A percentile compares a stretch with the other conserved stretches of the same genome.
phyloP scores from a whole-genome alignment of 495 filamentous ascomycete genomes.

The Aspergillus funiculosus region DNA sequence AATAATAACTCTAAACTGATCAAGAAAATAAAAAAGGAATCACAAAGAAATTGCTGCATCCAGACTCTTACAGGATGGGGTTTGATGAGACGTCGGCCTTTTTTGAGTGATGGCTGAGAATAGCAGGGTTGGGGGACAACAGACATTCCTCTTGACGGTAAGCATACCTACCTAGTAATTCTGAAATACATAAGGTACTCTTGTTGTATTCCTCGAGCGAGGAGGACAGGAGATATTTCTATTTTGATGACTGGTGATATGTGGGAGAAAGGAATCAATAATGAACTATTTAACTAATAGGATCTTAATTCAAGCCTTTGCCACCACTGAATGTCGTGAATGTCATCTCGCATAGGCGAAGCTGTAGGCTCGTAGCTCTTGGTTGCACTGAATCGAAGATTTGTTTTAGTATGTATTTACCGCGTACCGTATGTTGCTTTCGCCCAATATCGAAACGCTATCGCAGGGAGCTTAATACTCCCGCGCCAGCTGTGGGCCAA shows the following conservation, averaged over 20 bases:
- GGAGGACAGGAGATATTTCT: no score
- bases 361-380: background rate
- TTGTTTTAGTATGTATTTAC: slow-evolving; percentile 3
- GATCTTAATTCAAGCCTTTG: no score
- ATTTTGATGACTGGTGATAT: background rate
- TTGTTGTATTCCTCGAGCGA: no score
- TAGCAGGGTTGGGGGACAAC: background rate
- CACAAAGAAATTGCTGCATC: no score
- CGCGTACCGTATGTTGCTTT: slow-evolving; percentile 13
- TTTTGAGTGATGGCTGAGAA: no score
- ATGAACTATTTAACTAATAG: background rate
- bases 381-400: background rate
- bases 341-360: background rate
- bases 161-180: background rate
- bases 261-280: background rate
- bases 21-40: slow-evolving; percentile 10
- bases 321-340: slow-evolving; percentile 3
- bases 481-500: background rate
- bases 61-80: no score
- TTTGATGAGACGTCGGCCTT: no score
- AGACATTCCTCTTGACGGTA: slow-evolving; percentile 1
- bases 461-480: slow-evolving; percentile 6
- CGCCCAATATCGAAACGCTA: slow-evolving; percentile 3
- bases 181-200: no score
- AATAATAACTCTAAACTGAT: slow-evolving; percentile 16